phyloP scores from a whole-genome alignment of 2,329 filamentous ascomycete species.

The Phialophora verrucosa region DNA sequence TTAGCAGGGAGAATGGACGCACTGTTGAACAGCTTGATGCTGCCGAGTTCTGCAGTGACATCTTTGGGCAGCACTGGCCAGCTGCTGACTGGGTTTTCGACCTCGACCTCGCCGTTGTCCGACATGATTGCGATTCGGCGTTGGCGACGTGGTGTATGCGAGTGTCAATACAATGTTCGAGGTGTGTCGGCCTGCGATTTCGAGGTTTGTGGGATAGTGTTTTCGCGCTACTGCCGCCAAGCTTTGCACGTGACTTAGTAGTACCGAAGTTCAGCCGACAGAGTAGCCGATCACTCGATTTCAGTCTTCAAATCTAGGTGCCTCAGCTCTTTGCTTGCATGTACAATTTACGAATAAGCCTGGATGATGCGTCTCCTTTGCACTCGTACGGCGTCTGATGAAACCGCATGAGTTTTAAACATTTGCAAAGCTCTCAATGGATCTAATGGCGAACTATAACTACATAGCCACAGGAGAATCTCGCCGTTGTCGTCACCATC shows the following conservation, averaged over 20 bases:
- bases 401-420: no score
- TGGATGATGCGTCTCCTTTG: no score
- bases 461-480: background rate
- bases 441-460: background rate
- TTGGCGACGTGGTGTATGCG: conserved; percentile 13
- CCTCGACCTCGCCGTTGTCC: conserved; percentile 80
- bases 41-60: conserved; percentile 84
- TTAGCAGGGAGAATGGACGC: background rate
- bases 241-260: background rate
- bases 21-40: conserved; percentile 97
- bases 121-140: conserved; percentile 31
- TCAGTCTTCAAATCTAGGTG: no score
- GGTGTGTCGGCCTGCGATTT: conserved; percentile 18
- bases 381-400: no score
- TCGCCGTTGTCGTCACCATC: background rate
- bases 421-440: no score
- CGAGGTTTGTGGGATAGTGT: conserved; percentile 21
- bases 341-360: background rate
- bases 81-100: conserved; percentile 70
- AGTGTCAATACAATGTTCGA: conserved; percentile 16
- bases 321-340: background rate
- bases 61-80: conserved; percentile 91
- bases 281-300: no score
- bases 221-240: conserved; percentile 28
- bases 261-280: background rate